A percentile compares a stretch with the other conserved stretches of the same genome.
Evolutionary conservation across 164 flowering plant species (phyloP).

Genomic region (Dillenia turbinata): DNA sequence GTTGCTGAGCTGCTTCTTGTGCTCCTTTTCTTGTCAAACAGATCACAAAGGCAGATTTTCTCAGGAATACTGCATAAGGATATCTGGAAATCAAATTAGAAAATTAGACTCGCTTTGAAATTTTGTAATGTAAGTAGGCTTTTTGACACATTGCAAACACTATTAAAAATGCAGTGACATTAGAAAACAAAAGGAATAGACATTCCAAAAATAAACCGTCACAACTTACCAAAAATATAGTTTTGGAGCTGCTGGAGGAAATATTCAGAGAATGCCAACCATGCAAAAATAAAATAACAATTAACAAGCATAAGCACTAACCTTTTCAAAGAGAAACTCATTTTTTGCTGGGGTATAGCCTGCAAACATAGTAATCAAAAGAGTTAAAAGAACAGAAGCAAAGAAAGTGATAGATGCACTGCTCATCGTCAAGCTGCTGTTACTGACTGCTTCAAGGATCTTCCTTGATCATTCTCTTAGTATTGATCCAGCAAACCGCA

Average conservation of each 20-base stretch:
- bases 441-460: too few relatives aligned
- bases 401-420: background rate
- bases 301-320: constrained; percentile 12
- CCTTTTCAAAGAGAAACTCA: constrained; percentile 97
- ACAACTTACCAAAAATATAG: constrained; percentile 77
- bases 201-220: background rate
- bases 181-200: constrained; percentile 1
- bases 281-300: constrained; percentile 2
- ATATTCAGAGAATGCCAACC: constrained; percentile 1
- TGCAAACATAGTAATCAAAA: constrained; percentile 26
- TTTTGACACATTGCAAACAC: too few relatives aligned
- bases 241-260: constrained; percentile 87
- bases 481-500: background rate
- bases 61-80: too few relatives aligned
- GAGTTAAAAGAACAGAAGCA: constrained; percentile 1
- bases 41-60: too few relatives aligned
- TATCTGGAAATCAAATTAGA: too few relatives aligned
- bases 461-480: too few relatives aligned
- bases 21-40: too few relatives aligned
- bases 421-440: too few relatives aligned
- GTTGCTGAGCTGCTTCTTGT: too few relatives aligned
- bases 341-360: constrained; percentile 96
- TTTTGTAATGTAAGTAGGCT: too few relatives aligned
- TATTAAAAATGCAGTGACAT: too few relatives aligned
- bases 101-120: too few relatives aligned